A percentile compares a stretch with the other conserved stretches of the same genome.
phyloP scores from a whole-genome alignment of 192 early-diverging fungal species.

The Coemansia erecta region DNA sequence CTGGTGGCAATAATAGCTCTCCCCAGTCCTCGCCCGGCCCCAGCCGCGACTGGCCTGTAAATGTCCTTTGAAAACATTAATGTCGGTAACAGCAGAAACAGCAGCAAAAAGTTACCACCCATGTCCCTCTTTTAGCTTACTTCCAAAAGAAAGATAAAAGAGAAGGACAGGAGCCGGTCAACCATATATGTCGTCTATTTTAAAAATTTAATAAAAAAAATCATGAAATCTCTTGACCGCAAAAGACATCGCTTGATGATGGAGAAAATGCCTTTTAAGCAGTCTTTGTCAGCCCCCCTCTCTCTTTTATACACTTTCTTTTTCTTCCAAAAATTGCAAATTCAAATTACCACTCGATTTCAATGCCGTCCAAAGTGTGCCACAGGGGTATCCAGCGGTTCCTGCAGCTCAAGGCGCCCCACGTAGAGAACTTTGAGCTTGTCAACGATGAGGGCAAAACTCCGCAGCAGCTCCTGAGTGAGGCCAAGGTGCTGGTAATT shows the following conservation, averaged over 20 bases:
- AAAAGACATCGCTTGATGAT: too few species aligned
- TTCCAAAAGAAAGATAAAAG: not conserved
- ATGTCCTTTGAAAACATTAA: slow-evolving; percentile 30
- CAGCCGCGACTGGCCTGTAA: slow-evolving; percentile 53
- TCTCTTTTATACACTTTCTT: slow-evolving; percentile 11
- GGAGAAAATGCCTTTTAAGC: too few species aligned
- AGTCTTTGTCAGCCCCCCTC: not conserved
- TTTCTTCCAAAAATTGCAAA: slow-evolving; percentile 14
- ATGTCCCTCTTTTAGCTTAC: too few species aligned
- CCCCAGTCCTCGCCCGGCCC: slow-evolving; percentile 28
- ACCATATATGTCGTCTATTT: too few species aligned
- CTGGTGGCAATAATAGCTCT: slow-evolving; percentile 2
- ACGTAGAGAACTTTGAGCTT: slow-evolving; percentile 50
- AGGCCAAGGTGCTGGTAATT: slow-evolving; percentile 73
- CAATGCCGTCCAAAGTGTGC: slow-evolving; percentile 11
- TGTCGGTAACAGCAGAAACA: not conserved
- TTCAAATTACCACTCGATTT: not conserved
- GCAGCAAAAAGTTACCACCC: not conserved
- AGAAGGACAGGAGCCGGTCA: too few species aligned
- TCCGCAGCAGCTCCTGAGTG: slow-evolving; percentile 47
- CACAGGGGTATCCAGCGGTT: slow-evolving; percentile 33
- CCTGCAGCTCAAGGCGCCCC: slow-evolving; percentile 44
- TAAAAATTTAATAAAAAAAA: too few species aligned
- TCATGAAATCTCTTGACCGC: too few species aligned
- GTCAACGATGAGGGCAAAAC: slow-evolving; percentile 46